phyloP scores from a whole-genome alignment of 2,329 filamentous ascomycete genomes.

The Pseudopyricularia javanii region DNA sequence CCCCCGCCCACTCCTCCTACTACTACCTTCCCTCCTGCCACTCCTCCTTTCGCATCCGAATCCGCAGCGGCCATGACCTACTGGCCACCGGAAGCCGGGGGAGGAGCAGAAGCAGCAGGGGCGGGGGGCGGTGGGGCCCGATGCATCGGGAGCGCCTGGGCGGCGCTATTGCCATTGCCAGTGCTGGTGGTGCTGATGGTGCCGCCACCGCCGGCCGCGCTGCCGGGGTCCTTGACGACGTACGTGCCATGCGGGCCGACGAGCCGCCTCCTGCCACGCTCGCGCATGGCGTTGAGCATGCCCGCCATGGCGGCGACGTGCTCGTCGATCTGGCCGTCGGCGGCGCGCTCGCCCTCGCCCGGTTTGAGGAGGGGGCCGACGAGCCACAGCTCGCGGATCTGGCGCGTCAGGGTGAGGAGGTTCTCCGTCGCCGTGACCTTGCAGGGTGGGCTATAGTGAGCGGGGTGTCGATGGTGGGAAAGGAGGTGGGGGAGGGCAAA shows the following conservation, averaged over 20 bases:
- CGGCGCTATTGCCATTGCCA: background rate
- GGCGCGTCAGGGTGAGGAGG: slow-evolving; percentile 31
- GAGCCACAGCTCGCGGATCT: slow-evolving; percentile 37
- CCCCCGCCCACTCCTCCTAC: no score
- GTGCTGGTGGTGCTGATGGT: background rate
- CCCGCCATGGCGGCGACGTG: slow-evolving; percentile 22
- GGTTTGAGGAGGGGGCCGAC: slow-evolving; percentile 31
- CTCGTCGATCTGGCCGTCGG: slow-evolving; percentile 18
- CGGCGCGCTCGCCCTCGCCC: slow-evolving; percentile 26
- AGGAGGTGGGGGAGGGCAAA: background rate
- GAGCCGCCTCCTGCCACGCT: slow-evolving; percentile 10
- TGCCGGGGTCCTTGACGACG: slow-evolving; percentile 4
- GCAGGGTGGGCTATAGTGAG: background rate
- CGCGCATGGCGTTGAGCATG: slow-evolving; percentile 18
- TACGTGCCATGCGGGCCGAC: slow-evolving; percentile 11
- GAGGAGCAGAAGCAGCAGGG: background rate
- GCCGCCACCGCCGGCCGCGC: background rate
- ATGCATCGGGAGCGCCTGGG: no score
- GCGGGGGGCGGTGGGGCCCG: background rate
- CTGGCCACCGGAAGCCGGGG: background rate
- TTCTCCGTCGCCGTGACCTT: slow-evolving; percentile 29
- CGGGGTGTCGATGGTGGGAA: background rate
- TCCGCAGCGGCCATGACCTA: background rate
- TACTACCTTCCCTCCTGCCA: no score
- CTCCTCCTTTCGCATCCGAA: no score